Evolutionary conservation across 305 asterid species (phyloP).

Genomic region (Fraxinus velutina): DNA sequence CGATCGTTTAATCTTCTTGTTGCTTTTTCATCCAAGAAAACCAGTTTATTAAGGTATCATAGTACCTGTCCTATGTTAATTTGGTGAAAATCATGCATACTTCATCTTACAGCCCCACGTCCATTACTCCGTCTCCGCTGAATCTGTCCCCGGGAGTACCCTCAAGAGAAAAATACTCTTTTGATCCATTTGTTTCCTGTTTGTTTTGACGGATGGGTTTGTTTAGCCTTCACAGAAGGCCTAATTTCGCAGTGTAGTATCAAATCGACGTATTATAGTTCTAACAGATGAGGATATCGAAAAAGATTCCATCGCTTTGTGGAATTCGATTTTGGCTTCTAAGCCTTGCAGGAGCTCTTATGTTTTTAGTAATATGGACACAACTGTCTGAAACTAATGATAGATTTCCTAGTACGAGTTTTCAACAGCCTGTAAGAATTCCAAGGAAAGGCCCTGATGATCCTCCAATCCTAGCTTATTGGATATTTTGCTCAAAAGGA

Average conservation of each 20-base stretch:
- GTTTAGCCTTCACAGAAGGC: not conserved
- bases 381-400: not conserved
- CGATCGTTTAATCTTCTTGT: not conserved
- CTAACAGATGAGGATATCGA: constrained; percentile 5
- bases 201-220: not conserved
- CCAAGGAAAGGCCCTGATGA: constrained; percentile 34
- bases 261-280: not conserved
- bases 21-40: not conserved
- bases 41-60: not conserved
- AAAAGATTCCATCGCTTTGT: not conserved
- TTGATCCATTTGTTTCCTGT: not conserved
- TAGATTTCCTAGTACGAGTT: not conserved
- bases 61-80: not conserved
- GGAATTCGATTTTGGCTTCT: constrained; percentile 26
- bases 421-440: constrained; percentile 11
- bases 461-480: constrained; percentile 49
- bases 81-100: not conserved
- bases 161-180: not conserved
- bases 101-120: not conserved
- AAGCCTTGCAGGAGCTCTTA: constrained; percentile 19
- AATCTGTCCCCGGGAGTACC: not conserved
- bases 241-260: not conserved
- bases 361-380: constrained; percentile 22
- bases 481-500: constrained; percentile 43
- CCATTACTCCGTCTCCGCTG: not conserved